Conservation (phyloP, 1,284 basidiomycete genomes). For the Termitomyces sp. region DNA sequence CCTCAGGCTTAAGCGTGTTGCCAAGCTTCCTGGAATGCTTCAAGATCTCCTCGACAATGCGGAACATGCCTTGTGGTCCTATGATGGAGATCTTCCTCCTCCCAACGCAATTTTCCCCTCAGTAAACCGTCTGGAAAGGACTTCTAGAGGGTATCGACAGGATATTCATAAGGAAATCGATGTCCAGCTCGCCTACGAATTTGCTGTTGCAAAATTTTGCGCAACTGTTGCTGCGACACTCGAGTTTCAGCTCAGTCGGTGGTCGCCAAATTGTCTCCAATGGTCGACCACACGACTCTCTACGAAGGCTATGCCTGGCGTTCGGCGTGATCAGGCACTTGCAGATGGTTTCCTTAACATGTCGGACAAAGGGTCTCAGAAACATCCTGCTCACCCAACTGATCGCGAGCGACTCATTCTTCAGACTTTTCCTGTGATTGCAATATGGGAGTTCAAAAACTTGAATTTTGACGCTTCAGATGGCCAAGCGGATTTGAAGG, state of each 20-base stretch:
- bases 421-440: conserved; percentile 1
- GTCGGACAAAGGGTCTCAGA: not conserved
- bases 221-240: conserved; percentile 1
- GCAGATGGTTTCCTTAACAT: conserved; percentile 7
- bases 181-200: not conserved
- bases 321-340: conserved; percentile 2
- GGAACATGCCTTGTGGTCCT: not conserved
- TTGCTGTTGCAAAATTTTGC: not conserved
- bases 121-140: not conserved
- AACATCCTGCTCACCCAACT: not conserved
- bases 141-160: not conserved
- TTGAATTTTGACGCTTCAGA: not conserved
- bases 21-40: not conserved
- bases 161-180: not conserved
- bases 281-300: not conserved
- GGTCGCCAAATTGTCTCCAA: not conserved
- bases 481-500: not conserved
- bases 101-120: not conserved
- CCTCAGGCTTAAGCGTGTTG: conserved; percentile 1
- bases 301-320: not conserved
- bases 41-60: conserved; percentile 1
- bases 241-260: not conserved
- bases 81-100: not conserved
- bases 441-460: conserved; percentile 1
- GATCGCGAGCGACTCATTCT: not conserved